Evolutionary conservation across 2,329 filamentous ascomycete genomes (phyloP).

Genomic region (Elsinoe arachidis): DNA sequence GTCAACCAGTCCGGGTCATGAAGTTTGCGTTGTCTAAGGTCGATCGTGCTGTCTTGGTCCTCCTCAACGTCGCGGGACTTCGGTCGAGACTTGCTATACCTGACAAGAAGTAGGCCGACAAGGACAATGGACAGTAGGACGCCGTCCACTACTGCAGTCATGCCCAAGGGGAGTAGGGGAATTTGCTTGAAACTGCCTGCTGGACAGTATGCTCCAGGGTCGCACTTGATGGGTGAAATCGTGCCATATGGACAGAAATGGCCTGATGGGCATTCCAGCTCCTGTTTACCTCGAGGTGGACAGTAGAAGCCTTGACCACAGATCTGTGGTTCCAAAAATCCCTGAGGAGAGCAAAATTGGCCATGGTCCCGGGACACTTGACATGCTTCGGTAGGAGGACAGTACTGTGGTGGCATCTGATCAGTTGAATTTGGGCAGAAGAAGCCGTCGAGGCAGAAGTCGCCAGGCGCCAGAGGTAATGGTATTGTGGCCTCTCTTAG

Average conservation of each 20-base stretch:
- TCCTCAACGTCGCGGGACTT: not conserved
- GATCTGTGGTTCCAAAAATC: slow-evolving; percentile 42
- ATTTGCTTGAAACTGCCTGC: slow-evolving; percentile 36
- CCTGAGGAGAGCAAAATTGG: slow-evolving; percentile 27
- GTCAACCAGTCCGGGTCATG: slow-evolving; percentile 25
- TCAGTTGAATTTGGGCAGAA: slow-evolving; percentile 21
- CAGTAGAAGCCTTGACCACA: slow-evolving; percentile 45
- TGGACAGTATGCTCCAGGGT: slow-evolving; percentile 39
- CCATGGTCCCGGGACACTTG: slow-evolving; percentile 18
- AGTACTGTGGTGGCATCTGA: slow-evolving; percentile 25
- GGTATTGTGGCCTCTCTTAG: not conserved
- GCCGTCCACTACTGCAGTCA: slow-evolving; percentile 38
- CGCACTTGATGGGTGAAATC: slow-evolving; percentile 40
- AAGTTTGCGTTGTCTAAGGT: slow-evolving; percentile 17
- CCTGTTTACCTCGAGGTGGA: slow-evolving; percentile 34
- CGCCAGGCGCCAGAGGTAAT: not conserved
- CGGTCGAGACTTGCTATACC: slow-evolving; percentile 27
- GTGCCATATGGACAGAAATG: slow-evolving; percentile 46
- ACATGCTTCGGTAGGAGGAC: slow-evolving; percentile 23
- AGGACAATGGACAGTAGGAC: slow-evolving; percentile 33
- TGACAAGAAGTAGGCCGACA: slow-evolving; percentile 29
- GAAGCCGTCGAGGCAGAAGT: slow-evolving; percentile 1
- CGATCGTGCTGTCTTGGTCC: slow-evolving; percentile 20
- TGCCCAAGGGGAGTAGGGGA: slow-evolving; percentile 36
- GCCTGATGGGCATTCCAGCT: slow-evolving; percentile 38